Evolutionary conservation across 805 yeast species (phyloP), one percentile per base, ranked within the genome.

Genomic region (Candida adriatica): DNA sequence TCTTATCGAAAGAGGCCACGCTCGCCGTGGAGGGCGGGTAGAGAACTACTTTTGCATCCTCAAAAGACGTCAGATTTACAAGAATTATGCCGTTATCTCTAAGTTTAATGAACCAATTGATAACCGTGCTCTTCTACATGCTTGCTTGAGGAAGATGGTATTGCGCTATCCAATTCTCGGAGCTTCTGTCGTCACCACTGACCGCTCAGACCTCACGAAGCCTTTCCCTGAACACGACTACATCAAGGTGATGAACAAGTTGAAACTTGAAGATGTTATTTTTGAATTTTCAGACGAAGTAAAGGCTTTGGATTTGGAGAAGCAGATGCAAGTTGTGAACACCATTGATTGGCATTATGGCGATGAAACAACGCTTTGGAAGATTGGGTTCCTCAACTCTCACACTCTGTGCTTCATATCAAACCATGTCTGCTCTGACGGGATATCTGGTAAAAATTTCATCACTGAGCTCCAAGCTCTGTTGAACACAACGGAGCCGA

Each of bases 371-470:
- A 27, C 42, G 1, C 16, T 40, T 8, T 48, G 50, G 48, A 45
- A 33, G 27, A 15, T 48, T 8, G 42, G 34, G 1, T 19, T 37
- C 13, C 21, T 48, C 13, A 41, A 45, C 18, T 39, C 36, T 11
- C 3, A 28, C 9, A 48, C 52, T 1, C 6, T 48, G 13, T 40
- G 27, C 1, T 38, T 31, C 26, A 17, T 48, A n/a, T 34, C 45
- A 8, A 46, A 44, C 26, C 52, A 48, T 26, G 38, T 38, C 26
- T 25, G 46, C 8, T 33, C 49, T 8, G 52, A 48, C 29, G 52
- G 49, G 8, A 30, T 36, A 2, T 27, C 38, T 22, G 48, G 38
- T 4, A 42, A 34, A 26, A 22, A 36, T 27, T 30, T 46, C 9
- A 15, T 39, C 13, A 34, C 35, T 15, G 45, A 42, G 23, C 21